A percentile compares a stretch with the other conserved stretches of the same genome.
Conservation (phyloP, 345 rosid genomes). For the Ricinus communis region DNA sequence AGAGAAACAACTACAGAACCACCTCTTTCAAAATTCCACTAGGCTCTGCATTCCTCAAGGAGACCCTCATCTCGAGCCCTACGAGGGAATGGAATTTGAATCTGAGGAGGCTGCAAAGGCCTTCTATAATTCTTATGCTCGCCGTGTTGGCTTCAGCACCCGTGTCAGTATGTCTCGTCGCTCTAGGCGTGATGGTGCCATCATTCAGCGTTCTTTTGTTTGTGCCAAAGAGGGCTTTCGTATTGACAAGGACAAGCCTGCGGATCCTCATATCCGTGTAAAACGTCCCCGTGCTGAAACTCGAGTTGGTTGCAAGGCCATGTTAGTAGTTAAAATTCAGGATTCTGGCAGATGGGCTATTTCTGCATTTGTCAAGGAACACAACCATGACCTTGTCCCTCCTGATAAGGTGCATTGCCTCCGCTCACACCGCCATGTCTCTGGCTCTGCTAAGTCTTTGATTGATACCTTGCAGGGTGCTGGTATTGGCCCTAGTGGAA, state of each 20-base stretch:
- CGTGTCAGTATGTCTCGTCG: constrained; percentile 62
- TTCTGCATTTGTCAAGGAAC: constrained; percentile 51
- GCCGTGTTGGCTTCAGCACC: constrained; percentile 59
- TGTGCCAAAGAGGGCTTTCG: constrained; percentile 71
- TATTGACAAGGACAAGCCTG: constrained; percentile 35
- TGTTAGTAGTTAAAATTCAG: constrained; percentile 54
- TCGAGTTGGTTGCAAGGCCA: constrained; percentile 62
- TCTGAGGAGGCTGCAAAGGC: constrained; percentile 71
- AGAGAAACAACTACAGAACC: no score
- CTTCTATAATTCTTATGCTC: constrained; percentile 65
- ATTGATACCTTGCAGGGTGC: constrained; percentile 66
- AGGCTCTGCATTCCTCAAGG: constrained; percentile 25
- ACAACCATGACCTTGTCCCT: constrained; percentile 60
- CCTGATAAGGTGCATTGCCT: constrained; percentile 63
- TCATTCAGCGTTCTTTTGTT: constrained; percentile 64
- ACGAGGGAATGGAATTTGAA: constrained; percentile 62
- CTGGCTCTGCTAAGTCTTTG: constrained; percentile 61
- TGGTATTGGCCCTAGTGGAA: constrained; percentile 63
- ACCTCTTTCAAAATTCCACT: no score
- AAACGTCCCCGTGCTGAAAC: constrained; percentile 55
- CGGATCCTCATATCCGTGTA: no score
- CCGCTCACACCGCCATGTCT: constrained; percentile 58
- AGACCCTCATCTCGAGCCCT: constrained; percentile 47
- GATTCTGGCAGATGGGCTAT: constrained; percentile 61
- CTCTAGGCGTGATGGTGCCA: constrained; percentile 65